Evolutionary conservation across 768 basidiomycete species (phyloP).

Genomic region (Lactifluus hygrophoroides): DNA sequence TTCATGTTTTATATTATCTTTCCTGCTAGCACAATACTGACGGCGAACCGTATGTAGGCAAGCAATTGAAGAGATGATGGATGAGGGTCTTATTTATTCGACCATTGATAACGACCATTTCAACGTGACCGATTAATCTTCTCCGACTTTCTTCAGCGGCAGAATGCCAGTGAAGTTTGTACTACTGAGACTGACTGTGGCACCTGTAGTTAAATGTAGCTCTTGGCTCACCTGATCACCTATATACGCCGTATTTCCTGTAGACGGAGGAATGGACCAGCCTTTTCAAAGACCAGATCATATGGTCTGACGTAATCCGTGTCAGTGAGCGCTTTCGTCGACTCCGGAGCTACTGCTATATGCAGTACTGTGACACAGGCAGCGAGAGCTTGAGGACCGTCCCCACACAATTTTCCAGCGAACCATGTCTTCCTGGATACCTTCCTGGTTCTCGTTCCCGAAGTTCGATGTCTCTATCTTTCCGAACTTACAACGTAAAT

Average conservation of each 20-base stretch:
- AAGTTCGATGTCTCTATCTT: slow-evolving; percentile 58
- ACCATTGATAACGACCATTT: slow-evolving; percentile 15
- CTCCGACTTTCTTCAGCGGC: background rate
- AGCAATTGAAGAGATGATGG: slow-evolving; percentile 22
- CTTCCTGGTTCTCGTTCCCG: slow-evolving; percentile 49
- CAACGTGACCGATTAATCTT: slow-evolving; percentile 4
- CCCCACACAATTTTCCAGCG: background rate
- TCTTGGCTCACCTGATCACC: too few relatives aligned
- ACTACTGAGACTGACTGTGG: too few relatives aligned
- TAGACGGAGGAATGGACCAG: too few relatives aligned
- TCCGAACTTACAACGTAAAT: slow-evolving; percentile 71
- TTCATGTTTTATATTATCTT: too few relatives aligned
- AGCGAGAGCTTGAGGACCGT: background rate
- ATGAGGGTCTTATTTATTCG: slow-evolving; percentile 16
- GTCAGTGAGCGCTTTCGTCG: background rate
- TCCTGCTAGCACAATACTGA: background rate
- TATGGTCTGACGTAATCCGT: slow-evolving; percentile 2
- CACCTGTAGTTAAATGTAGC: too few relatives aligned
- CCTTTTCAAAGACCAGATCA: too few relatives aligned
- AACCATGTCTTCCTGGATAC: slow-evolving; percentile 29
- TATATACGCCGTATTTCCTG: too few relatives aligned
- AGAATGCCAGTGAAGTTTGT: background rate
- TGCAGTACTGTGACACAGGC: background rate
- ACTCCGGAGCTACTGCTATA: background rate
- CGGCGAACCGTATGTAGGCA: slow-evolving; percentile 9